Percentiles rank a stretch among this genome's conserved stretches.
These are phyloP conservation scores for Fusarium pseudonygamai DNA, from an alignment of 2,329 filamentous ascomycete genomes.

Conservation along the genomic window DNA sequence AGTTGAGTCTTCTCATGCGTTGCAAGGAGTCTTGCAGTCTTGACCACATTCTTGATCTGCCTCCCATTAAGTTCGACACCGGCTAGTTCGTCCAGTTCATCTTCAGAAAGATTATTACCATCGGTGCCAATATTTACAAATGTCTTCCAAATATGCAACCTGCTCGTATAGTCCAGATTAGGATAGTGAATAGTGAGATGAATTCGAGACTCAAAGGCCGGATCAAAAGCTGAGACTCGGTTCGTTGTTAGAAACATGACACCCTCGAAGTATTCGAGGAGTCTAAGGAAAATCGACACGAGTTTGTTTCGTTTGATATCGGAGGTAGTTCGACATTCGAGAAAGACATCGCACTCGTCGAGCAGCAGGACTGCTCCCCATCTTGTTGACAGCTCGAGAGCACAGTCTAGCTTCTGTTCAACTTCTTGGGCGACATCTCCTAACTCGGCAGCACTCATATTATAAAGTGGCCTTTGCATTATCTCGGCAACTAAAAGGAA, in stretches of 20 bases:
- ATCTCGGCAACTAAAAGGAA: conserved; percentile 1
- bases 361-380: conserved; percentile 14
- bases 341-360: conserved; percentile 15
- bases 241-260: conserved; percentile 21
- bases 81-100: not conserved
- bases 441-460: conserved; percentile 11
- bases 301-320: conserved; percentile 11
- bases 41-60: conserved; percentile 22
- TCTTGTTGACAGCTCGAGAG: conserved; percentile 16
- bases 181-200: conserved; percentile 17
- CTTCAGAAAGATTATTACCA: not conserved
- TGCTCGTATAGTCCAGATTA: not conserved
- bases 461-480: conserved; percentile 12
- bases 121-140: not conserved
- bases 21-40: conserved; percentile 8
- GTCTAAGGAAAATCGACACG: conserved; percentile 8
- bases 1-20: not conserved
- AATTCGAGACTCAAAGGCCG: conserved; percentile 6
- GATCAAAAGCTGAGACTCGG: conserved; percentile 9
- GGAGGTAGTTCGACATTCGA: not conserved
- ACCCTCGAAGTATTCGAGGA: conserved; percentile 12
- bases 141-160: conserved; percentile 2
- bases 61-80: conserved; percentile 11
- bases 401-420: not conserved
- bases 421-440: conserved; percentile 2